A percentile compares a stretch with the other conserved stretches of the same genome.
Evolutionary conservation across 225 moss, liverwort and hornwort species (phyloP).

Genomic region (Pseudisothecium myosuroides): DNA sequence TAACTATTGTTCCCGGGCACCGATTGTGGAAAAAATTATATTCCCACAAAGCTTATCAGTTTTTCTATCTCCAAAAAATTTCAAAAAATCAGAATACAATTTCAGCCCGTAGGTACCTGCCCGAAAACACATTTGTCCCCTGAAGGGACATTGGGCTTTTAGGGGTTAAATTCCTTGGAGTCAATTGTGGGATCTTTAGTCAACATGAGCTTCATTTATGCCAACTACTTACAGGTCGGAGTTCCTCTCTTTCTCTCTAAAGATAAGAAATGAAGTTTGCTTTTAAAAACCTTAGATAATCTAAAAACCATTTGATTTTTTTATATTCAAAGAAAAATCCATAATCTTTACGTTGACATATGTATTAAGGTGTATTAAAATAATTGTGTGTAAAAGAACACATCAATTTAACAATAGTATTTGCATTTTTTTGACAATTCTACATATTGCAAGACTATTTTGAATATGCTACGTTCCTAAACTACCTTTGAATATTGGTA

Average conservation of each 20-base stretch:
- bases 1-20: too few species aligned
- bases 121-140: too few species aligned
- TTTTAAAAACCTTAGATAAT: too few species aligned
- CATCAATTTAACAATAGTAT: background rate
- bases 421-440: background rate
- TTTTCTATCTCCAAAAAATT: too few species aligned
- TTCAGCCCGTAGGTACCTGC: too few species aligned
- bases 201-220: background rate
- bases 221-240: too few species aligned
- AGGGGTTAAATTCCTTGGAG: fast-evolving
- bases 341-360: background rate
- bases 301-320: too few species aligned
- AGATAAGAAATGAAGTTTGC: too few species aligned
- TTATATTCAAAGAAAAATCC: background rate
- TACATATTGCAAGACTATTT: background rate
- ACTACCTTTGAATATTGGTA: background rate
- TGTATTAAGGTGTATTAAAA: background rate
- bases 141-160: too few species aligned
- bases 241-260: background rate
- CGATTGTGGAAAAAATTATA: too few species aligned
- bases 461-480: background rate
- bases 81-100: too few species aligned
- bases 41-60: too few species aligned
- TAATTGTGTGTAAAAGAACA: background rate
- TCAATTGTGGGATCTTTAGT: background rate